These are phyloP conservation scores for Termitomyces sp. DNA, from an alignment of 768 basidiomycete genomes.

Conservation along the genomic window DNA sequence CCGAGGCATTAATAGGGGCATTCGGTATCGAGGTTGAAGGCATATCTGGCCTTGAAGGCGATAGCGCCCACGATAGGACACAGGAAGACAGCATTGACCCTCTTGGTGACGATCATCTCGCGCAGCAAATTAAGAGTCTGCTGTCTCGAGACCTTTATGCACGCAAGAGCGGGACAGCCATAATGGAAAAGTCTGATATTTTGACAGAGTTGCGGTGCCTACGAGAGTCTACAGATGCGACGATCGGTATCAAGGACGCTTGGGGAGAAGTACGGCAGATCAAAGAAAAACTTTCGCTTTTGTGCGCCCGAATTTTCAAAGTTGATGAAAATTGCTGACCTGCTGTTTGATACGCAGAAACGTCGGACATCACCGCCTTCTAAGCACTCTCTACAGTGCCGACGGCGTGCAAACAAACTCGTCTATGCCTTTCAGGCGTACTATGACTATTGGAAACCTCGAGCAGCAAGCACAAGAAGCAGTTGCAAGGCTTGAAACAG, in stretches of 20 bases:
- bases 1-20: constrained; percentile 31
- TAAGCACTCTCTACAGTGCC: background rate
- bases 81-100: background rate
- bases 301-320: constrained; percentile 3
- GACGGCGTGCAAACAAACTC: too few relatives aligned
- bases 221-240: background rate
- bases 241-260: background rate
- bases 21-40: constrained; percentile 34
- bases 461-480: too few relatives aligned
- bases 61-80: background rate
- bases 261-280: constrained; percentile 4
- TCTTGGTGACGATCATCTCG: constrained; percentile 15
- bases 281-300: constrained; percentile 1
- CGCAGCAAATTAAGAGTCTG: constrained; percentile 10
- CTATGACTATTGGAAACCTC: too few relatives aligned
- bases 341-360: background rate
- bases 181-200: constrained; percentile 21
- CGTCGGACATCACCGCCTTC: background rate
- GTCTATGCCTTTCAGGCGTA: too few relatives aligned
- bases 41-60: constrained; percentile 9
- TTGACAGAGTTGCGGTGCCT: constrained; percentile 19
- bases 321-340: background rate
- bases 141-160: constrained; percentile 13
- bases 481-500: too few relatives aligned
- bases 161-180: constrained; percentile 1